A percentile compares a stretch with the other conserved stretches of the same genome.
These are phyloP conservation scores for Phytophthora pseudosyringae DNA, from an alignment of 352 stramenopile genomes.

Conservation along the genomic window DNA sequence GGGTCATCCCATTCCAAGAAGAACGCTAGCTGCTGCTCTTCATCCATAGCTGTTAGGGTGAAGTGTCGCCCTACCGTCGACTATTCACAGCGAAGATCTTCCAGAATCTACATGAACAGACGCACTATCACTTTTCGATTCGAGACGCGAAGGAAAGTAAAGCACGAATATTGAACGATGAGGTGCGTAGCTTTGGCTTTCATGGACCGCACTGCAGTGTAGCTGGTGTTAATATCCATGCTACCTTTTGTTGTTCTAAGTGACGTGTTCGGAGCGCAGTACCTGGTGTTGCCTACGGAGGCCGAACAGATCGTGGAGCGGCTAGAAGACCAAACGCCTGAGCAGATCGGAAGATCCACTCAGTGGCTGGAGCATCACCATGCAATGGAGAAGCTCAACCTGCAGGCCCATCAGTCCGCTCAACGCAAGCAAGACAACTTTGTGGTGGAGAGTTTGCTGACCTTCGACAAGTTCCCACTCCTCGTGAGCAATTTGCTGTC, in stretches of 20 bases:
- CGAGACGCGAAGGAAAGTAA: constrained; percentile 9
- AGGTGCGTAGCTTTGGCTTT: constrained; percentile 14
- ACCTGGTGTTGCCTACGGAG: constrained; percentile 81
- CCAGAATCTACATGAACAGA: constrained; percentile 30
- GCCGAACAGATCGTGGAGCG: constrained; percentile 87
- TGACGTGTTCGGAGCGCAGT: constrained; percentile 42
- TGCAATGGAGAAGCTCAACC: constrained; percentile 92
- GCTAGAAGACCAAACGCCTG: constrained; percentile 62
- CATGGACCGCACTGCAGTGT: background rate
- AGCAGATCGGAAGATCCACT: constrained; percentile 59
- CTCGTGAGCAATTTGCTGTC: constrained; percentile 91
- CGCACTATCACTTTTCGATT: constrained; percentile 26
- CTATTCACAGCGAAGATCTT: constrained; percentile 26
- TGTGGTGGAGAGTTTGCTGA: constrained; percentile 92
- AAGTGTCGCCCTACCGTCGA: background rate
- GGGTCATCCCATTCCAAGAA: constrained; percentile 84
- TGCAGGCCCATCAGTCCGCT: constrained; percentile 93
- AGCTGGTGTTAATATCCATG: constrained; percentile 3
- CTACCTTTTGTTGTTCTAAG: constrained; percentile 8
- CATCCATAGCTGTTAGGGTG: constrained; percentile 31
- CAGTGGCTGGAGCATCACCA: constrained; percentile 91
- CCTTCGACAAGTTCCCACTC: constrained; percentile 90
- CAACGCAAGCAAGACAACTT: constrained; percentile 93
- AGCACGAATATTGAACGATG: constrained; percentile 13
- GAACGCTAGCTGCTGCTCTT: constrained; percentile 75